phyloP scores from a whole-genome alignment of 1,284 basidiomycete species.

The Anthracocystis setariae region DNA sequence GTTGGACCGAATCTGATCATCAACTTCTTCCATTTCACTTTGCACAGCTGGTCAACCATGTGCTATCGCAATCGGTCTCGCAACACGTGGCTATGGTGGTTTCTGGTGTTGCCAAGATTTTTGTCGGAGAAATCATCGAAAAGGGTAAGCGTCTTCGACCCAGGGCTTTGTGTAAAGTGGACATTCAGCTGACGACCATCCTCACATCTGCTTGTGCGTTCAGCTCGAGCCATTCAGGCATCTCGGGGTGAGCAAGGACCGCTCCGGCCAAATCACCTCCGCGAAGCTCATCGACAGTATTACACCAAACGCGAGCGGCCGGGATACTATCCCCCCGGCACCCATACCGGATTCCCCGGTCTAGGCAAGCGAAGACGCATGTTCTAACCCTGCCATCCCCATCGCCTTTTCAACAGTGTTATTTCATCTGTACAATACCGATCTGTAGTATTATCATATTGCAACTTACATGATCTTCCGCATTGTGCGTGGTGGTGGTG shows the following conservation, averaged over 20 bases:
- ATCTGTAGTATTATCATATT: conserved; percentile 6
- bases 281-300: conserved; percentile 85
- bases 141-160: conserved; percentile 73
- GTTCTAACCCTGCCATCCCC: conserved; percentile 35
- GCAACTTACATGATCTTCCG: not conserved
- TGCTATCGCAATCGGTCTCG: conserved; percentile 79
- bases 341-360: conserved; percentile 51
- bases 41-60: conserved; percentile 81
- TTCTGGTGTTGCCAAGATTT: conserved; percentile 87
- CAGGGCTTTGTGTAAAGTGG: too few relatives aligned
- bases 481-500: too few relatives aligned
- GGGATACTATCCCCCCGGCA: conserved; percentile 59
- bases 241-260: conserved; percentile 78
- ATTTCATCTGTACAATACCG: not conserved
- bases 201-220: not conserved
- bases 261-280: conserved; percentile 83
- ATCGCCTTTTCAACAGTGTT: not conserved
- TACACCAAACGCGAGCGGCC: conserved; percentile 76
- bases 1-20: conserved; percentile 68
- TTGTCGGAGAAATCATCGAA: conserved; percentile 90
- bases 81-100: conserved; percentile 86
- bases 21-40: not conserved
- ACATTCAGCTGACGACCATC: too few relatives aligned
- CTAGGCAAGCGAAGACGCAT: conserved; percentile 57
- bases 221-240: conserved; percentile 81